These are phyloP conservation scores for Datura wrightii DNA, from an alignment of 257 asterid species.

Conservation along the genomic window DNA sequence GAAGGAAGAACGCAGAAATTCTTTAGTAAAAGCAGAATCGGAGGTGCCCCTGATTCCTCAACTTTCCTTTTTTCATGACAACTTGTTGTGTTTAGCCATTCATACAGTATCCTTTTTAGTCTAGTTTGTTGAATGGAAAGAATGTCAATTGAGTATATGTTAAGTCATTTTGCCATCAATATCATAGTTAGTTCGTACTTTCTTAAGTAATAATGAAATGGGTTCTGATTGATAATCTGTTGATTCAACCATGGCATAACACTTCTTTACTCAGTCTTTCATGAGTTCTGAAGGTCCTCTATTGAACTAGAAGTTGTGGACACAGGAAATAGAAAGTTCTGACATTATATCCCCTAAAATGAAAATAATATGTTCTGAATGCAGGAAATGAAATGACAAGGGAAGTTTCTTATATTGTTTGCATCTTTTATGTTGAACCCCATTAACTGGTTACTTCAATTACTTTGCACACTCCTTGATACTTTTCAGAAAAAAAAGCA, in stretches of 20 bases:
- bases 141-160: background rate
- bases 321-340: background rate
- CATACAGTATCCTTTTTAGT: background rate
- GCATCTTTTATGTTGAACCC: background rate
- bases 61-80: background rate
- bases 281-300: background rate
- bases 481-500: background rate
- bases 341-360: background rate
- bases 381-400: background rate
- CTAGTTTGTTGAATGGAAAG: background rate
- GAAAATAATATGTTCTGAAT: background rate
- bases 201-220: background rate
- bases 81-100: background rate
- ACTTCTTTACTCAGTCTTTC: background rate
- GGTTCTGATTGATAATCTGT: background rate
- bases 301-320: background rate
- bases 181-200: background rate
- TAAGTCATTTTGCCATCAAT: background rate
- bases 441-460: background rate
- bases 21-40: background rate
- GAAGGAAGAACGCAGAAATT: background rate
- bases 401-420: background rate
- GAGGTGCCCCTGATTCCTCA: background rate
- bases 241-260: background rate
- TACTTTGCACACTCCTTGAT: slow-evolving; percentile 26